phyloP scores from a whole-genome alignment of 2,329 filamentous ascomycete species.

The Simplicillium sp. region DNA sequence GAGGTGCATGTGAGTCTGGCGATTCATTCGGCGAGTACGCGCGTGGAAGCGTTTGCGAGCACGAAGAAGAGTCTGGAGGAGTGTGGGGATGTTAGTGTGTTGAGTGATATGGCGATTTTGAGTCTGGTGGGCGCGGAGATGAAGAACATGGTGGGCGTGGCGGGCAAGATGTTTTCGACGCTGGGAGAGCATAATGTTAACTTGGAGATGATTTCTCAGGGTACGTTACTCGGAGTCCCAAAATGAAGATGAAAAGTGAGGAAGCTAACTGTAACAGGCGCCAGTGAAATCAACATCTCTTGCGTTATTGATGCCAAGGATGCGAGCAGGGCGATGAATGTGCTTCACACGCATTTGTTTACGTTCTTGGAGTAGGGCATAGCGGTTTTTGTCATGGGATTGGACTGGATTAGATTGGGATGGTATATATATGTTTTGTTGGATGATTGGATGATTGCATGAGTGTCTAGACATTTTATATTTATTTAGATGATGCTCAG shows the following conservation, averaged over 20 bases:
- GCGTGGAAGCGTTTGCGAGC: slow-evolving; percentile 52
- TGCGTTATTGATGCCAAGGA: slow-evolving; percentile 92
- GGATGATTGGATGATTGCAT: no score
- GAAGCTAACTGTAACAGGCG: slow-evolving; percentile 46
- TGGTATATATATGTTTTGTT: no score
- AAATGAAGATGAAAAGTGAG: background rate
- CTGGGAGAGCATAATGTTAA: slow-evolving; percentile 91
- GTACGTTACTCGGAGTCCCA: slow-evolving; percentile 51
- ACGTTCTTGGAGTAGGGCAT: slow-evolving; percentile 72
- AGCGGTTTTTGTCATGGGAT: background rate
- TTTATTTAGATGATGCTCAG: no score
- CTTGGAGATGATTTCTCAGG: slow-evolving; percentile 99
- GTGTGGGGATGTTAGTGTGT: slow-evolving; percentile 83
- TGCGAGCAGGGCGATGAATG: slow-evolving; percentile 87
- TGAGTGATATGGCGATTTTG: slow-evolving; percentile 89
- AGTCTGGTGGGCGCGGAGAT: slow-evolving; percentile 91
- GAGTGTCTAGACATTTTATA: no score
- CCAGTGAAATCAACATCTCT: slow-evolving; percentile 98
- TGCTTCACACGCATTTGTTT: slow-evolving; percentile 93
- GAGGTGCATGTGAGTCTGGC: slow-evolving; percentile 98
- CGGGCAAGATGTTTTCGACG: slow-evolving; percentile 89
- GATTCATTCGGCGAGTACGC: slow-evolving; percentile 68
- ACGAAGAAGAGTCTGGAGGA: slow-evolving; percentile 65
- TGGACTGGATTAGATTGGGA: no score
- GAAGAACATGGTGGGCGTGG: slow-evolving; percentile 95